phyloP scores from a whole-genome alignment of 805 yeast species.

The Kuraishia borneana region DNA sequence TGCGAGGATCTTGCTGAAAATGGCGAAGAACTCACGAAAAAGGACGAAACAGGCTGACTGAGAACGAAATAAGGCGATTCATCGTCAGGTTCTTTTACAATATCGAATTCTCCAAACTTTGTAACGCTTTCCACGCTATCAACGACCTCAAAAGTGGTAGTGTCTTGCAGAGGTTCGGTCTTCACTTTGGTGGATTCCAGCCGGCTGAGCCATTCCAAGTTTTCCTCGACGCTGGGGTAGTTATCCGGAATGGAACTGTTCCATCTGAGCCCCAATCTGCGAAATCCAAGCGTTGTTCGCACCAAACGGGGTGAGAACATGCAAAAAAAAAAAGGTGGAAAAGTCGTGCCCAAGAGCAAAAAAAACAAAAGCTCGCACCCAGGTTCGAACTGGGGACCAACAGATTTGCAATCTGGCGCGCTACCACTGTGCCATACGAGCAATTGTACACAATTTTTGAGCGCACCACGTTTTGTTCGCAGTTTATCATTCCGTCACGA shows the following conservation, averaged over 20 bases:
- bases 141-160: conserved; percentile 10
- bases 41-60: conserved; percentile 18
- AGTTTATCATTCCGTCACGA: too few species aligned
- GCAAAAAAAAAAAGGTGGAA: neutral
- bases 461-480: too few species aligned
- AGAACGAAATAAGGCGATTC: conserved; percentile 14
- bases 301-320: neutral
- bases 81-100: neutral
- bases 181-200: neutral
- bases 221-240: conserved; percentile 21
- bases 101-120: neutral
- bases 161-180: conserved; percentile 5
- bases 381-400: conserved; percentile 96
- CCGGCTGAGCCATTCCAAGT: conserved; percentile 17
- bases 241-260: conserved; percentile 17
- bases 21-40: conserved; percentile 24
- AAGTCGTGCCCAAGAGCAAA: conserved; percentile 1
- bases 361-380: conserved; percentile 66
- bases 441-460: neutral
- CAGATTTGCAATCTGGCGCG: conserved; percentile 99
- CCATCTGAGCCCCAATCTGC: neutral
- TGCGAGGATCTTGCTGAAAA: conserved; percentile 22
- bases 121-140: neutral
- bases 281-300: too few species aligned
- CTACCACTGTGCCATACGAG: conserved; percentile 85